Base-by-base conservation (phyloP, 2,329 filamentous ascomycete genomes). In the Neopestalotiopsis clavispora region DNA sequence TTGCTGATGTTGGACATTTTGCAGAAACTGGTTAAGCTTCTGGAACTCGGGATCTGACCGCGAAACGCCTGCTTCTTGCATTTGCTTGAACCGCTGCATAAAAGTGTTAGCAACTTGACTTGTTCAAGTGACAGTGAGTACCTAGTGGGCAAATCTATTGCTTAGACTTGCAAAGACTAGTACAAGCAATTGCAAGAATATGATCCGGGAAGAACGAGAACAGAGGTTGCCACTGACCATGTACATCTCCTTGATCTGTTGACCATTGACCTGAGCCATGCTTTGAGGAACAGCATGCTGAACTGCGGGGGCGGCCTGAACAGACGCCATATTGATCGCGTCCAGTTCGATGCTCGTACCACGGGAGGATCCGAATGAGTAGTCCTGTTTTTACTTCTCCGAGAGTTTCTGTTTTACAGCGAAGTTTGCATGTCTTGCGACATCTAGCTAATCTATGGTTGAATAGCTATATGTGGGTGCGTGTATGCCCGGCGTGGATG, bases 1-100 rank as follows among this genome's bases (percentile, higher is more conserved):
- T 71, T 89, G 88, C 74, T 90, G 87, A 71, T 90, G 88, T 73
- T 94, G 92, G 67, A 97, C 88, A 74, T 86, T 90, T 49, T 88
- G 80, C 71, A 98, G 87, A 70, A 97, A 90, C 71, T 92, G 90
- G 67, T 94, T 91, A 40, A 91, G 89, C 81, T 96, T 97, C 76
- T 95, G 87, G 76, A 92, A 95, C 79, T 98, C 95, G 60, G 95
- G 95, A 76, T 98, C 94, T 68, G 87, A 92, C 68, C 90, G 87
- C 56, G 93, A 89, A 30, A 97, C 91, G 74, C 95, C 95, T 75
- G 91, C 87, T 68, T 93, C 89, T 81, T 95, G 96, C 92, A 98
- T 94, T 79, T 93, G 90, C 77, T 93, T 92, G 73, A 93, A 96
- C 87, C 94, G 94, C 95, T 98, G 76, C 64, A 73, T 56, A 69